These are phyloP conservation scores for Hypoxylon subgilvum DNA, from an alignment of 495 filamentous ascomycete species.

Conservation along the genomic window DNA sequence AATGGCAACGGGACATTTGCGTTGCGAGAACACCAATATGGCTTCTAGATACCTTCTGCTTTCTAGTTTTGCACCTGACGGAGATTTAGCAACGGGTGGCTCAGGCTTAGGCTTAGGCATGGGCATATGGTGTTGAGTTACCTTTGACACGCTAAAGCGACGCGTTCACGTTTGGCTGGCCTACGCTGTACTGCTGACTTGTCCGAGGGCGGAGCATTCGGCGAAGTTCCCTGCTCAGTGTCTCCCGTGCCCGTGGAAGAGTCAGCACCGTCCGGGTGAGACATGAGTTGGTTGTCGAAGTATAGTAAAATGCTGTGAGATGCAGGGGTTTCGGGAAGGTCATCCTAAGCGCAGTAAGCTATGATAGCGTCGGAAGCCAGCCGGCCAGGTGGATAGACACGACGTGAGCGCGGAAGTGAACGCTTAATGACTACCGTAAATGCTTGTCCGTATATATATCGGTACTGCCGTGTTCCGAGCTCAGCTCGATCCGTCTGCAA, in stretches of 20 bases:
- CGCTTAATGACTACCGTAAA: neutral
- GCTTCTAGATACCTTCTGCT: slow-evolving; percentile 38
- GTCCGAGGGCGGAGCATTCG: slow-evolving; percentile 13
- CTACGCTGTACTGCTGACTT: slow-evolving; percentile 29
- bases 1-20: neutral
- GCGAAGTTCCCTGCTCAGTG: slow-evolving; percentile 12
- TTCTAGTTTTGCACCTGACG: slow-evolving; percentile 40
- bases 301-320: too few species aligned
- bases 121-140: neutral
- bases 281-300: too few species aligned
- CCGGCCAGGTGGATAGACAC: slow-evolving; percentile 3
- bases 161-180: slow-evolving; percentile 39
- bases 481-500: slow-evolving; percentile 18
- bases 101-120: too few species aligned
- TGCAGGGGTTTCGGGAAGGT: slow-evolving; percentile 21
- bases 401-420: neutral
- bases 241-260: slow-evolving; percentile 31
- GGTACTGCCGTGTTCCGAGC: slow-evolving; percentile 7
- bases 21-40: neutral
- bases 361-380: slow-evolving; percentile 17
- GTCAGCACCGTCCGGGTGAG: slow-evolving; percentile 21
- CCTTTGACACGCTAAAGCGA: slow-evolving; percentile 42
- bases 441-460: neutral
- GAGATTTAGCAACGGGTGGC: slow-evolving; percentile 3
- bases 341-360: slow-evolving; percentile 7